Evolutionary conservation across 257 asterid genomes (phyloP), one percentile per base, ranked within the genome.

Genomic region (Nicotiana benthamiana): DNA sequence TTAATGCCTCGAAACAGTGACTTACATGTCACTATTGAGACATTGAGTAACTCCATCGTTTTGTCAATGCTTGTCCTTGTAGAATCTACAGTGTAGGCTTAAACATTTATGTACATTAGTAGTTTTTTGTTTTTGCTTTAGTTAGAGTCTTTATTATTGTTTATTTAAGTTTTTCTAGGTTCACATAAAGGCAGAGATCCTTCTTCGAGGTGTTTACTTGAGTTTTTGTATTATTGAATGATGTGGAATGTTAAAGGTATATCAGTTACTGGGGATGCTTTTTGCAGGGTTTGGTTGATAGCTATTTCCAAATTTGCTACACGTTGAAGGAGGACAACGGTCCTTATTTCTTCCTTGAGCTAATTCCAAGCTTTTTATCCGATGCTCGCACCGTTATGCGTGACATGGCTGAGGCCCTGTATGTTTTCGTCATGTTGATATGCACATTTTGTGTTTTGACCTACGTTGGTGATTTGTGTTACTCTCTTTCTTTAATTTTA

Each of bases 281-380:
- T 70, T 46, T 43, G 74, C 53, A 90, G 94, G 90, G 89, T 66
- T 26, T 79, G 62, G 89, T 86, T 6, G 87, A 89, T 80, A 77
- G 62, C 53, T 36, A 85, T 79, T 89, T 89, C 20, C 77, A 80
- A 66, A 53, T 61, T 20, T 82, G 88, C 81, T 64, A 82, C 75
- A 76, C 86, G 0, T 24, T 87, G 82, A 90, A 89, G 81, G 88
- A 86, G 82, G 78, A 61, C 52, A 64, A 64, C 36, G 83, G 88
- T 11, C 79, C 63, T 13, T 43, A 75, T 2, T 90, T 90, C 77
- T 87, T 90, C 79, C n/a, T 82, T 79, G 85, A 90, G 32, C 78
- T 86, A 17, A 83, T 87, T 30, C 28, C 46, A 7, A 13, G 59
- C 46, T 90, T 88, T 78, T 79, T 83, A 15, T 34, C 22, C 6